phyloP scores from a whole-genome alignment of 1,284 basidiomycete species.

The Fomitopsis palustris region DNA sequence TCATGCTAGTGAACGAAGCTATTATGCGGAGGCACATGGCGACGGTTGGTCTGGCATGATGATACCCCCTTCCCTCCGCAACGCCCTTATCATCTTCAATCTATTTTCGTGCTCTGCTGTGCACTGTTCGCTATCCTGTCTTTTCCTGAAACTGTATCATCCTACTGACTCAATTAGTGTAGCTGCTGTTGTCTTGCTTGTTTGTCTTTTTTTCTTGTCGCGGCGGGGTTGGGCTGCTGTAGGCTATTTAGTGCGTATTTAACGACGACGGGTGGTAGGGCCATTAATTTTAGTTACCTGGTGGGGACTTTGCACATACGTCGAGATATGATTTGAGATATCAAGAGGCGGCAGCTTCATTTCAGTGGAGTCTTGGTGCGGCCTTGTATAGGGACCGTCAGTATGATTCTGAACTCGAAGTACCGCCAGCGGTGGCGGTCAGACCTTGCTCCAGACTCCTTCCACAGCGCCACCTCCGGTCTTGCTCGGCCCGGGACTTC shows the following conservation, averaged over 20 bases:
- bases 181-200: not conserved
- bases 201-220: not conserved
- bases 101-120: not conserved
- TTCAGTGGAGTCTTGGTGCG: too few species aligned
- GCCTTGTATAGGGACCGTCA: too few species aligned
- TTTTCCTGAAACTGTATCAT: not conserved
- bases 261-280: not conserved
- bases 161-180: not conserved
- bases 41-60: constrained; percentile 20
- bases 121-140: not conserved
- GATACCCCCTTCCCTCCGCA: too few species aligned
- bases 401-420: too few species aligned
- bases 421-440: too few species aligned
- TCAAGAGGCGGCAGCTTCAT: too few species aligned
- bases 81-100: not conserved
- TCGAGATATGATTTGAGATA: too few species aligned
- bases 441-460: too few species aligned
- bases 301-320: too few species aligned
- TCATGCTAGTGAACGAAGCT: constrained; percentile 18
- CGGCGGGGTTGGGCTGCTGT: not conserved
- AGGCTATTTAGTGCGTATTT: not conserved
- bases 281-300: too few species aligned
- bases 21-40: constrained; percentile 24
- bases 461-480: too few species aligned
- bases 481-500: too few species aligned